Percentiles rank a stretch among this genome's conserved stretches.
Conservation (phyloP, 2,329 filamentous ascomycete genomes). For the Stagonosporopsis tanaceti region DNA sequence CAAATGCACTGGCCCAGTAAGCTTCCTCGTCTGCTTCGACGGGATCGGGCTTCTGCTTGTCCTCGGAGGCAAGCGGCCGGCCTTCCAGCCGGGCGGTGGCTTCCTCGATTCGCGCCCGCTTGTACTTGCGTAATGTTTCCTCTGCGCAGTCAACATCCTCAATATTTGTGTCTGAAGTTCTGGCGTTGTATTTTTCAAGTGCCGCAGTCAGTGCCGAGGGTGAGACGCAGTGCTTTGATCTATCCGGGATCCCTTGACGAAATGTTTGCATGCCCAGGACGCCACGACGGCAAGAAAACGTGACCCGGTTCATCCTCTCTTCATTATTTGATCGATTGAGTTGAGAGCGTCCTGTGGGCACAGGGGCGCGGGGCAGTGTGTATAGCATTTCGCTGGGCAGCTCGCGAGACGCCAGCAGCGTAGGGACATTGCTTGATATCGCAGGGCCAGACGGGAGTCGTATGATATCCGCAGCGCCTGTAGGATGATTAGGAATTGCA, state of each 20-base stretch:
- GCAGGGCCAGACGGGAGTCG: slow-evolving; percentile 1
- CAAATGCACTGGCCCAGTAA: slow-evolving; percentile 11
- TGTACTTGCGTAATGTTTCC: slow-evolving; percentile 3
- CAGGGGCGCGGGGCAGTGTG: slow-evolving; percentile 19
- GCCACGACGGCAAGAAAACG: background rate
- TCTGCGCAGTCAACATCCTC: background rate
- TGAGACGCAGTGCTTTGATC: slow-evolving; percentile 8
- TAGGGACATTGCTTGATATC: slow-evolving; percentile 13
- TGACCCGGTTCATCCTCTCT: background rate
- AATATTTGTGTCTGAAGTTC: background rate
- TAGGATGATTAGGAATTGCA: background rate
- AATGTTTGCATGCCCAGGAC: background rate
- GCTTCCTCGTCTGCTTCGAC: background rate
- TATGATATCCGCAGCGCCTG: slow-evolving; percentile 19
- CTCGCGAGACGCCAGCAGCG: slow-evolving; percentile 17
- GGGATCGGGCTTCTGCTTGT: background rate
- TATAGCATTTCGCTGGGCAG: slow-evolving; percentile 28
- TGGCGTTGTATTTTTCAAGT: background rate
- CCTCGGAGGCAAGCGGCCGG: background rate
- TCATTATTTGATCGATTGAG: background rate
- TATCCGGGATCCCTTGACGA: slow-evolving; percentile 3
- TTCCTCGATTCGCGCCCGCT: slow-evolving; percentile 10
- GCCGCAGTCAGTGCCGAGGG: slow-evolving; percentile 6
- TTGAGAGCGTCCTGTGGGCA: background rate
- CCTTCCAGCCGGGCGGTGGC: background rate